Evolutionary conservation across 164 flowering plant genomes (phyloP).

Genomic region (Umbellularia californica): DNA sequence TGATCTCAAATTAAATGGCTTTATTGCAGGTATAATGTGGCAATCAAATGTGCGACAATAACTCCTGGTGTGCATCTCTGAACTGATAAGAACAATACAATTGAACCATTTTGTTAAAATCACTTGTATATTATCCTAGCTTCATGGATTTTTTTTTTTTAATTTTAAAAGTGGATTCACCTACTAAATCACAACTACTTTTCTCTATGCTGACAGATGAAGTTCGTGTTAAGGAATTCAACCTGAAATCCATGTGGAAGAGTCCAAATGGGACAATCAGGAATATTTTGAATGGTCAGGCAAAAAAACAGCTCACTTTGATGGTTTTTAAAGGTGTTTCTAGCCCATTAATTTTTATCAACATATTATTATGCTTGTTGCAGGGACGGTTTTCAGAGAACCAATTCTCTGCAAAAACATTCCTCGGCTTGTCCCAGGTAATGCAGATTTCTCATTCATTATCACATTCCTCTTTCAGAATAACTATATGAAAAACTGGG

Average conservation of each 20-base stretch:
- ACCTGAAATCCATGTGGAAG: conserved; percentile 87
- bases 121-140: too few species aligned
- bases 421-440: conserved; percentile 92
- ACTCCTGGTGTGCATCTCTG: conserved; percentile 63
- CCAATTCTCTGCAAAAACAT: conserved; percentile 92
- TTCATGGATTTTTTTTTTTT: background rate
- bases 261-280: conserved; percentile 99
- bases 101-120: too few species aligned
- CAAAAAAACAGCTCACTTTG: background rate
- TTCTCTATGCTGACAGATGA: conserved; percentile 58
- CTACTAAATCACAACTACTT: background rate
- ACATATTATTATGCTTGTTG: conserved; percentile 10
- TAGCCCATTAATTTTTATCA: background rate
- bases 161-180: background rate
- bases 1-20: too few species aligned
- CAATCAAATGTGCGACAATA: conserved; percentile 84
- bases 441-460: background rate
- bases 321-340: background rate
- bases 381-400: conserved; percentile 99
- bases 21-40: conserved; percentile 62
- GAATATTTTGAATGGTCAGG: conserved; percentile 86
- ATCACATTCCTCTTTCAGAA: background rate
- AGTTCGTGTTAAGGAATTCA: conserved; percentile 76
- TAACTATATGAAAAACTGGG: too few species aligned
- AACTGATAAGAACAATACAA: too few species aligned